Evolutionary conservation across 129 eudicot genomes (phyloP), one percentile per base, ranked within the genome.

Genomic region (Chrysanthemum lavandulifolium): DNA sequence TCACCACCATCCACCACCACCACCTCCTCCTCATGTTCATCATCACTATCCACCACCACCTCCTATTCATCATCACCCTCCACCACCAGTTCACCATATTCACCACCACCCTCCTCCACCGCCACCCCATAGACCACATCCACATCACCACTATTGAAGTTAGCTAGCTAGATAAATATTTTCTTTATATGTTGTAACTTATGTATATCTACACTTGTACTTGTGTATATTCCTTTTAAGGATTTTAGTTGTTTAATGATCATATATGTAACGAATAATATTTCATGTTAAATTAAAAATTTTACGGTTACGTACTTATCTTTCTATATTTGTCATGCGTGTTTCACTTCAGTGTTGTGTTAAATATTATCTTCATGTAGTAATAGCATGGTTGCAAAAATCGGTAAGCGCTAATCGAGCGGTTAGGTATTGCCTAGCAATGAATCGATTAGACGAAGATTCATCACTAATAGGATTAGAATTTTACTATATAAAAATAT

Each of bases 41-140:
- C 72, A 76, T 56, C 80, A 48, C 2, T 12, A 10, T 55, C 79
- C 80, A 29, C 74, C 71, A 63, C 78, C 80, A 10, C 68, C 74
- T 43, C 59, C 27, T 19, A 12, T 8, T 13, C 18, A 16, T 55
- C 67, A 75, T 21, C 73, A 75, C 56, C 78, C 55, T 40, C 59
- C 73, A n/a, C 80, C 75, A 14, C 80, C 75, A 8, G 62, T 50
- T n/a, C 72, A 45, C 0, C 18, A 16, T 21, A 5, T 1, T 45
- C 9, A 11, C 33, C 60, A 67, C n/a, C 73, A 76, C 75, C 75
- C 59, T 29, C 80, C 73, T 11, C 68, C 67, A 2, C 74, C 74
- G 13, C 74, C 80, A 8, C 74, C 80, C 4, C 61, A 40, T 36
- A 58, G 47, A 58, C 72, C 79, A 33, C 73, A 67, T 66, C 65